Evolutionary conservation across 805 yeast genomes (phyloP), one percentile per base, ranked within the genome.

Genomic region (Hanseniaspora jakobsenii): DNA sequence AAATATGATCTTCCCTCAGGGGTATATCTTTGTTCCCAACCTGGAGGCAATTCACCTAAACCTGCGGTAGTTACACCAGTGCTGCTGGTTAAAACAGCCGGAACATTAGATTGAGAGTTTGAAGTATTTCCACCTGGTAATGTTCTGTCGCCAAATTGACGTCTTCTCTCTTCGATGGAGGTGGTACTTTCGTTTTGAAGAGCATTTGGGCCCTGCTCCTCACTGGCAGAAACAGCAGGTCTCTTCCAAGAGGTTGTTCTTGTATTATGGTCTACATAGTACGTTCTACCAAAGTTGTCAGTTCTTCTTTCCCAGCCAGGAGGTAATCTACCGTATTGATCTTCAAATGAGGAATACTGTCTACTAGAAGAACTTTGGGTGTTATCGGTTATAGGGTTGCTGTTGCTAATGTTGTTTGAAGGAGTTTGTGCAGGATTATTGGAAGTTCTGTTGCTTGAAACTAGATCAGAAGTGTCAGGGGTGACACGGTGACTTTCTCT

Each of bases 231-330:
- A 51, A 78, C 60, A 3, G 91, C 78, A 24, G 99, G 99, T 55
- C 99, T 75, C 55, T 82, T 86, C 99, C 99, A 91, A n/a, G 98
- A 89, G 7, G 99, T 91, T 7, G 95, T 83, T 65, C 96, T 78
- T 17, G 95, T 83, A 62, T 89, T 86, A 66, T 91, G 99, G 65
- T 91, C 99, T 29, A 91, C 98, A 60, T 89, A 91, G 64, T 91
- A 91, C 1, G 97, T 89, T 58, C 99, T 76, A 23, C 98, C 98
- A 57, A 86, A 83, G 62, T 86, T 85, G 62, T 91, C 99, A 1
- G 97, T 87, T 65, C 98, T 75, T 55, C 98, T 78, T 64, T 91
- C 99, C 97, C 98, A 91, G 3, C 99, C 99, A 6, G 95, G 85
- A 3, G 98, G 99, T 53, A 91, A 70, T 58, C 95, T 72, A 34